These are phyloP conservation scores for Candida freyschussii DNA, from an alignment of 1,139 yeast genomes.

Conservation along the genomic window DNA sequence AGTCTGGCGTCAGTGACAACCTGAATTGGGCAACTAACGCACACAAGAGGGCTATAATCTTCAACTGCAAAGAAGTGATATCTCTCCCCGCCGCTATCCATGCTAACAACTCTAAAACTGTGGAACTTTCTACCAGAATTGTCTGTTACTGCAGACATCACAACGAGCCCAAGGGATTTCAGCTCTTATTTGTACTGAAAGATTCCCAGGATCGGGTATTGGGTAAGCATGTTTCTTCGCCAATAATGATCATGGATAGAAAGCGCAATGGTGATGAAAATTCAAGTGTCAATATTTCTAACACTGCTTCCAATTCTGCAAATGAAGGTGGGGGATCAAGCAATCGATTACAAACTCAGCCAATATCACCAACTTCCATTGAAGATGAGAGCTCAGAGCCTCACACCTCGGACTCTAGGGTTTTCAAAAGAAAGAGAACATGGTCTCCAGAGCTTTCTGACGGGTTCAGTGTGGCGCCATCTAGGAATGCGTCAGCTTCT, in stretches of 20 bases:
- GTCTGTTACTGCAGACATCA: slow-evolving; percentile 97
- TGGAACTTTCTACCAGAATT: slow-evolving; percentile 79
- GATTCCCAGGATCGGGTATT: slow-evolving; percentile 56
- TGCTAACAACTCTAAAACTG: slow-evolving; percentile 33
- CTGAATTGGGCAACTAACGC: slow-evolving; percentile 72
- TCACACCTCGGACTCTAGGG: slow-evolving; percentile 36
- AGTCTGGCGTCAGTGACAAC: slow-evolving; percentile 64
- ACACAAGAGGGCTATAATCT: slow-evolving; percentile 77
- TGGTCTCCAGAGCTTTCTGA: slow-evolving; percentile 28
- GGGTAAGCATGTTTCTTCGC: slow-evolving; percentile 66
- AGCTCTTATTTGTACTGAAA: slow-evolving; percentile 62
- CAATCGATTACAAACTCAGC: slow-evolving; percentile 13
- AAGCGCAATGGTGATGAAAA: slow-evolving; percentile 37
- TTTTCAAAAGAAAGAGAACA: slow-evolving; percentile 37
- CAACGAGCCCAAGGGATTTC: slow-evolving; percentile 75
- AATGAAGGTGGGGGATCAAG: slow-evolving; percentile 9
- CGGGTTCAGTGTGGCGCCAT: slow-evolving; percentile 26
- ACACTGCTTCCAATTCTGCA: slow-evolving; percentile 15
- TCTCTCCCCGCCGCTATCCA: slow-evolving; percentile 61
- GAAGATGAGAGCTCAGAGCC: slow-evolving; percentile 66
- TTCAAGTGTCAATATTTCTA: slow-evolving; percentile 4
- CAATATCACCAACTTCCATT: slow-evolving; percentile 56
- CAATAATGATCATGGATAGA: slow-evolving; percentile 90
- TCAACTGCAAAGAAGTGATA: slow-evolving; percentile 84
- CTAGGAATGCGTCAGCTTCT: slow-evolving; percentile 22